Conservation (phyloP, 192 early-diverging fungal species). For the Coemansia sp. region DNA sequence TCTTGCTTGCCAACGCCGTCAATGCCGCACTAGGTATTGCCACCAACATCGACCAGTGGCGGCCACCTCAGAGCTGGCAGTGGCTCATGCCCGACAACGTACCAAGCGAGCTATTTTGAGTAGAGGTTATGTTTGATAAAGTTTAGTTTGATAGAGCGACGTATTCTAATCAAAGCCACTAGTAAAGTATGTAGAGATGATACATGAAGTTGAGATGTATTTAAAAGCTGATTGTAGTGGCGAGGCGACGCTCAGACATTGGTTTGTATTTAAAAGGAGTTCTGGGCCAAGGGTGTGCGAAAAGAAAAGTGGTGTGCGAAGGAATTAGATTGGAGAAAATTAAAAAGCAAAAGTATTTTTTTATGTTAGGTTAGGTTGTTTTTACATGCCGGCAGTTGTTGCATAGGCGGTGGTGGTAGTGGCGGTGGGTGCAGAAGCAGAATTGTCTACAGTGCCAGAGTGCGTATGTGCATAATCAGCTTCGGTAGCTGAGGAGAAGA, state of each 20-base stretch:
- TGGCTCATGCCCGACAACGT: constrained; percentile 40
- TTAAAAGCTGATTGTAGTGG: too few species aligned
- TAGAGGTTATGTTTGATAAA: neutral
- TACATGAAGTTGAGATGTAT: neutral
- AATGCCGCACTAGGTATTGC: constrained; percentile 33
- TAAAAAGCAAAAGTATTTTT: neutral
- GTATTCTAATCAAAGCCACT: too few species aligned
- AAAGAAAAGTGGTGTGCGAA: neutral
- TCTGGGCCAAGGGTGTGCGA: neutral
- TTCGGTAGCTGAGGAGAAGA: constrained; percentile 7
- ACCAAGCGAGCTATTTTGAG: constrained; percentile 25
- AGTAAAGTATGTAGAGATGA: too few species aligned
- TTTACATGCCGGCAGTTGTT: constrained; percentile 8
- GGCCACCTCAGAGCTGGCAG: constrained; percentile 46
- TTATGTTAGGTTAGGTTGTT: neutral
- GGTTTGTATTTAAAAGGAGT: too few species aligned
- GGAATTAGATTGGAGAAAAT: neutral
- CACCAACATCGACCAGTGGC: constrained; percentile 23
- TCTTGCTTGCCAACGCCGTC: constrained; percentile 61
- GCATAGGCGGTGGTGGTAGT: neutral
- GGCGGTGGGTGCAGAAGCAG: neutral
- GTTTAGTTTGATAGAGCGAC: neutral
- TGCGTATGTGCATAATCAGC: neutral
- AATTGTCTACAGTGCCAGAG: neutral
- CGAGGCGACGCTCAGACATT: too few species aligned